Percentiles rank a stretch among this genome's conserved stretches.
These are phyloP conservation scores for Trichoderma harzianum DNA, from an alignment of 2,329 filamentous ascomycete species.

Conservation along the genomic window DNA sequence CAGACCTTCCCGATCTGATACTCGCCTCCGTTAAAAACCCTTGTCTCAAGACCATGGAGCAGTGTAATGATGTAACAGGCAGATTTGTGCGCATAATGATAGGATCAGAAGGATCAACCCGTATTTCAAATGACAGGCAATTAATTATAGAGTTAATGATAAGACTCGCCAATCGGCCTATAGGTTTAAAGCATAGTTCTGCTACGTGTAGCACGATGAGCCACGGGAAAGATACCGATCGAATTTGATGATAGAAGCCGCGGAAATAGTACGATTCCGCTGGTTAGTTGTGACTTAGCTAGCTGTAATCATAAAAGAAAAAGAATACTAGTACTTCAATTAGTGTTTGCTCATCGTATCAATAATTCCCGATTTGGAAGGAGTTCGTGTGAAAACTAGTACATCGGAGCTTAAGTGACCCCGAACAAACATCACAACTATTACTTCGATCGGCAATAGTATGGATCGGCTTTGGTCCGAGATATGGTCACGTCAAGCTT, in stretches of 20 bases:
- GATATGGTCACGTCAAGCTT: not conserved
- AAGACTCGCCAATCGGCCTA: not conserved
- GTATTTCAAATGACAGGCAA: not conserved
- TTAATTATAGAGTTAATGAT: not conserved
- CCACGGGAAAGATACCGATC: not conserved
- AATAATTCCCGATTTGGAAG: not conserved
- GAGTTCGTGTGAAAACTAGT: not conserved
- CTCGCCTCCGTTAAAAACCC: not conserved
- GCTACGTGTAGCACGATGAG: not conserved
- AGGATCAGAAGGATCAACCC: not conserved
- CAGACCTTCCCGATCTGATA: conserved; percentile 14
- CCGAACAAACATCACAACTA: not conserved
- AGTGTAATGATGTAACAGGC: not conserved
- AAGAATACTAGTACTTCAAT: not conserved
- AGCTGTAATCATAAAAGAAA: not conserved
- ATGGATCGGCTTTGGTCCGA: not conserved
- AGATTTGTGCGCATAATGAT: not conserved
- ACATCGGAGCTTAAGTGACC: not conserved
- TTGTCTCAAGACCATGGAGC: not conserved
- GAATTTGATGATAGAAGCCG: not conserved
- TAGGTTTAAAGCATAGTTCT: not conserved
- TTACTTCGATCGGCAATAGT: not conserved
- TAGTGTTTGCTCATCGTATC: not conserved
- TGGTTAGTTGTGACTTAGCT: not conserved
- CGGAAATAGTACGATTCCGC: not conserved